Conservation (phyloP, 345 rosid species). For the Mallotus nudiflorus region DNA sequence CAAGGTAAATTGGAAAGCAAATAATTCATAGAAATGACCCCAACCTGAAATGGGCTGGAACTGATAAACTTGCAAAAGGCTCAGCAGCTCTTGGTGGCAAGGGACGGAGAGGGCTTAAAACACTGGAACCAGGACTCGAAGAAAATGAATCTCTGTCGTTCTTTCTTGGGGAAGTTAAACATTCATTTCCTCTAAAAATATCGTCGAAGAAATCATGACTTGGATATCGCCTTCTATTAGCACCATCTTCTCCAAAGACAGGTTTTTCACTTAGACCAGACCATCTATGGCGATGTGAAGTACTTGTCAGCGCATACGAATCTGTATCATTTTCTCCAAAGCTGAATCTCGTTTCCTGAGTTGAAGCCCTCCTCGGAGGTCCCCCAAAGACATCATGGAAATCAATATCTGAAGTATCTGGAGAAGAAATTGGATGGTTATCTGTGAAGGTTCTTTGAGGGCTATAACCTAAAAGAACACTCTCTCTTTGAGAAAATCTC, state of each 20-base stretch:
- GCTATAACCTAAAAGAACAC: constrained; percentile 38
- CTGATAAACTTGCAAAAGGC: constrained; percentile 38
- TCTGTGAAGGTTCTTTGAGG: constrained; percentile 20
- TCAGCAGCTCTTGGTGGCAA: constrained; percentile 55
- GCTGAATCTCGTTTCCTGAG: constrained; percentile 47
- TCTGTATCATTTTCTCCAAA: constrained; percentile 37
- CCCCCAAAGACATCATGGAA: constrained; percentile 88
- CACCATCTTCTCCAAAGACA: constrained; percentile 67
- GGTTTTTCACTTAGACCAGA: constrained; percentile 58
- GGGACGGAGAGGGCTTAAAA: constrained; percentile 55
- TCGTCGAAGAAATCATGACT: constrained; percentile 68
- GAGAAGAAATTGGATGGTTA: constrained; percentile 22
- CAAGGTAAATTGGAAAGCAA: not conserved
- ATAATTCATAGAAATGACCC: not conserved
- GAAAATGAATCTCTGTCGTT: constrained; percentile 43
- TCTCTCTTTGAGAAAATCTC: constrained; percentile 37
- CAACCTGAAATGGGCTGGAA: constrained; percentile 76
- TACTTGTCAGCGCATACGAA: constrained; percentile 20
- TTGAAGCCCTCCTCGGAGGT: constrained; percentile 61
- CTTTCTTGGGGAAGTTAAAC: constrained; percentile 50
- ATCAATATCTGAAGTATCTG: constrained; percentile 46
- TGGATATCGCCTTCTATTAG: constrained; percentile 38
- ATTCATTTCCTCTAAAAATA: constrained; percentile 58
- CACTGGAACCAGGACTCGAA: constrained; percentile 52
- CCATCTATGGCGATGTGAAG: constrained; percentile 34